These are phyloP conservation scores for Penicillium sp. DNA, from an alignment of 2,329 filamentous ascomycete genomes.

Conservation along the genomic window DNA sequence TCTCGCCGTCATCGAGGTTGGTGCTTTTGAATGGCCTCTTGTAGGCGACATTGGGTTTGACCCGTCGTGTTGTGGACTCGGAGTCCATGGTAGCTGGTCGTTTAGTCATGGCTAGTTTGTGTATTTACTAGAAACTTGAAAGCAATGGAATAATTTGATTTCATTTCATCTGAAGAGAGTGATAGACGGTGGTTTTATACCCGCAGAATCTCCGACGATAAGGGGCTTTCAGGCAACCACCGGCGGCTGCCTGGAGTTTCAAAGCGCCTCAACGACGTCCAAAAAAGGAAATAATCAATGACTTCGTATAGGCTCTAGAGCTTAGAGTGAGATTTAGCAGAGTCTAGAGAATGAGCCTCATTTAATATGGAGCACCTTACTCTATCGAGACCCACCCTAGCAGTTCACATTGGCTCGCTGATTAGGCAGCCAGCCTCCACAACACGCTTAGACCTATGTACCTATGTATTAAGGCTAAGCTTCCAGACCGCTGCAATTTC, in stretches of 20 bases:
- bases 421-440: too few relatives aligned
- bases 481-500: too few relatives aligned
- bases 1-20: conserved; percentile 15
- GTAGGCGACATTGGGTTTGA: conserved; percentile 7
- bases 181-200: background rate
- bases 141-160: background rate
- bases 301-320: too few relatives aligned
- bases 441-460: too few relatives aligned
- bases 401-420: too few relatives aligned
- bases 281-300: too few relatives aligned
- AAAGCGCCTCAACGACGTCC: too few relatives aligned
- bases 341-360: too few relatives aligned
- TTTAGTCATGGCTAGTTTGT: background rate
- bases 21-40: conserved; percentile 12
- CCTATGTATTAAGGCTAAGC: too few relatives aligned
- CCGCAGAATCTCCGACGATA: background rate
- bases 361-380: too few relatives aligned
- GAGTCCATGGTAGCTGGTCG: background rate
- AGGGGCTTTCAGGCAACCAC: background rate
- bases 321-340: too few relatives aligned
- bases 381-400: too few relatives aligned
- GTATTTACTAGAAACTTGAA: background rate
- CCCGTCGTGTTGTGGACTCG: background rate
- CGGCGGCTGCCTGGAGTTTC: background rate
- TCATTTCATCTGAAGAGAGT: background rate